phyloP scores from a whole-genome alignment of 495 filamentous ascomycete genomes.

The Niebla homalea region DNA sequence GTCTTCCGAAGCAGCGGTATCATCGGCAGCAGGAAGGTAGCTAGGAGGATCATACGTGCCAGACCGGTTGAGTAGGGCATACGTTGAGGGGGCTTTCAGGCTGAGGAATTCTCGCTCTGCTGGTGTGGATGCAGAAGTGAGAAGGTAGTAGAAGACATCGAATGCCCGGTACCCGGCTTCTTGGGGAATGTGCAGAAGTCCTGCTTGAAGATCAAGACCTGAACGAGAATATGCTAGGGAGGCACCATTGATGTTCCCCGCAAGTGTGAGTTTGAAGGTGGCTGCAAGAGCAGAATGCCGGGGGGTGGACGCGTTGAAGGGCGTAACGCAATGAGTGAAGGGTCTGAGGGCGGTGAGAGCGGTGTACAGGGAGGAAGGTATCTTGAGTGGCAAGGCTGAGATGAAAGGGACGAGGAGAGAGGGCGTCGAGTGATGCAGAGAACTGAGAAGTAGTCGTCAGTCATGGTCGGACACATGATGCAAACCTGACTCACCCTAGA shows the following conservation, averaged over 20 bases:
- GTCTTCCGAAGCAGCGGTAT: constrained; percentile 85
- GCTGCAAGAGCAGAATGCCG: constrained; percentile 71
- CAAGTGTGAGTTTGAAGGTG: constrained; percentile 65
- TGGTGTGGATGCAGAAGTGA: constrained; percentile 77
- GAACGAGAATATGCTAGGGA: constrained; percentile 69
- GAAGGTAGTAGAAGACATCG: constrained; percentile 93
- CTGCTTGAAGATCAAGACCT: constrained; percentile 72
- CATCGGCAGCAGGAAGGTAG: constrained; percentile 87
- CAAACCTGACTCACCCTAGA: constrained; percentile 49
- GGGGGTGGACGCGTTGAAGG: constrained; percentile 74
- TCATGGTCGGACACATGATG: constrained; percentile 9
- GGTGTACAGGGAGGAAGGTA: constrained; percentile 59
- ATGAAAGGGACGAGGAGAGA: constrained; percentile 75
- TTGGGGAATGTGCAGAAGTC: constrained; percentile 66
- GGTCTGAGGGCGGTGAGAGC: constrained; percentile 68
- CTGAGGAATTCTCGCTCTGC: constrained; percentile 87
- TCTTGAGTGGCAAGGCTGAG: constrained; percentile 59
- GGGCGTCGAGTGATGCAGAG: constrained; percentile 77
- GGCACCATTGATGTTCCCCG: constrained; percentile 63
- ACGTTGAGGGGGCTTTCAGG: constrained; percentile 63
- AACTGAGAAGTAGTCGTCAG: constrained; percentile 36
- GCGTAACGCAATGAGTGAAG: constrained; percentile 76
- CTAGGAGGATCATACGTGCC: constrained; percentile 76
- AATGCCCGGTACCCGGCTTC: constrained; percentile 85
- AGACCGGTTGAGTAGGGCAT: constrained; percentile 66